phyloP scores from a whole-genome alignment of 345 rosid species.

The Garcia nutans region DNA sequence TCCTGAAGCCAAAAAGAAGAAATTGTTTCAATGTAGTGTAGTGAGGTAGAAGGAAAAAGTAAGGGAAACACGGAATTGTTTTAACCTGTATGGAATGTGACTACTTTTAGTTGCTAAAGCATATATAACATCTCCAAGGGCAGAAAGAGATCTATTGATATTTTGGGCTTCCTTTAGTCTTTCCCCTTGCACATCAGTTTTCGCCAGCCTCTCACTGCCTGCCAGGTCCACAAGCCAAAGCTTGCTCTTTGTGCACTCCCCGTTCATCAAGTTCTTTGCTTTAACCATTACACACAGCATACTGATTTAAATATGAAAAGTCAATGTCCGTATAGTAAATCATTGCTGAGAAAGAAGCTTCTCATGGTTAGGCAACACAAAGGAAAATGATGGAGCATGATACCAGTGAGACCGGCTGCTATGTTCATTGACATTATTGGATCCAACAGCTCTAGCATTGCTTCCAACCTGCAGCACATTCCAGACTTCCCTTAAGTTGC shows the following conservation, averaged over 20 bases:
- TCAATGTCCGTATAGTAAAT: background rate
- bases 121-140: constrained; percentile 90
- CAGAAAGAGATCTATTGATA: constrained; percentile 88
- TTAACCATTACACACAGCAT: constrained; percentile 88
- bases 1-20: constrained; percentile 49
- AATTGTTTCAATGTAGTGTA: constrained; percentile 5
- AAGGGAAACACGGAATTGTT: constrained; percentile 1
- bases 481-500: constrained; percentile 76
- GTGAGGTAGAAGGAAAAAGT: background rate
- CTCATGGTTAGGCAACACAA: background rate
- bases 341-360: constrained; percentile 3
- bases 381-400: background rate
- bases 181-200: constrained; percentile 89
- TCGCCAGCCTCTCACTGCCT: constrained; percentile 94
- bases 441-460: constrained; percentile 92
- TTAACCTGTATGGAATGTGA: constrained; percentile 87
- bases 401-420: constrained; percentile 99
- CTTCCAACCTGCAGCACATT: constrained; percentile 86
- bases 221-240: constrained; percentile 99
- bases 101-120: constrained; percentile 84
- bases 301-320: constrained; percentile 43
- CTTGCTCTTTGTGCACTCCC: constrained; percentile 91
- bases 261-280: constrained; percentile 76
- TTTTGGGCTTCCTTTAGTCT: constrained; percentile 95
- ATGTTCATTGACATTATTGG: constrained; percentile 93